Evolutionary conservation across 2,329 filamentous ascomycete species (phyloP), one percentile per base, ranked within the genome.

Genomic region (Colletotrichum sublineola): DNA sequence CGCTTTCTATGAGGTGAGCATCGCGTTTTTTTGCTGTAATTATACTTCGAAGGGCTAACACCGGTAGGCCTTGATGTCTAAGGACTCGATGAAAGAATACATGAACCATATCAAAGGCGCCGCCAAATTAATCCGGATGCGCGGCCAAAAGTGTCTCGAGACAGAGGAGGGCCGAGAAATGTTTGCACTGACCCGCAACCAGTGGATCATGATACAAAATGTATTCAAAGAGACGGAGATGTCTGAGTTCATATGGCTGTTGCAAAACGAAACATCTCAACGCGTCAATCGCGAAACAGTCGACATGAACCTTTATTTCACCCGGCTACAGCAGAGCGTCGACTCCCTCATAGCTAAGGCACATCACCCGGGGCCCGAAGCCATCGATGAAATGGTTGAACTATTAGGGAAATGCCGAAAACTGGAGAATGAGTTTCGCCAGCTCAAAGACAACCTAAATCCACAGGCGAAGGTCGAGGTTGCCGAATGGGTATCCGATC

Each of bases 131-230:
- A 72, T 76, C 9, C 70, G 72, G 63, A 71, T 76, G 52, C 70
- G 75, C 0, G 75, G 75, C 14, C 57, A 71, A 12, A 53, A 63
- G 20, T 62, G 69, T 8, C 56, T 75, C 12, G 65, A 74, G 20
- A 72, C 72, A 6, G 57, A 64, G 0, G 75, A 76, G n/a, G 74
- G 75, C 31, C 69, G 68, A 4, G 74, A 75, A 48, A 70, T 76
- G 63, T 76, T 76, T 46, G 63, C 71, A 55, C 74, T 75, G 75
- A 76, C 75, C 14, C 75, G 75, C 50, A 76, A 76, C 50, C 75
- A 74, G 33, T 73, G 75, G 52, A 53, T 76, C 14, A 65, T 72
- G 29, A 61, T 76, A n/a, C 73, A 72, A 29, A 73, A 68, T 36
- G 42, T 76, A 8, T 68, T 74, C 50, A 73, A 73, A 18, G 64